These are phyloP conservation scores for Trichoderma polysporum DNA, from an alignment of 2,329 filamentous ascomycete species.

Conservation along the genomic window DNA sequence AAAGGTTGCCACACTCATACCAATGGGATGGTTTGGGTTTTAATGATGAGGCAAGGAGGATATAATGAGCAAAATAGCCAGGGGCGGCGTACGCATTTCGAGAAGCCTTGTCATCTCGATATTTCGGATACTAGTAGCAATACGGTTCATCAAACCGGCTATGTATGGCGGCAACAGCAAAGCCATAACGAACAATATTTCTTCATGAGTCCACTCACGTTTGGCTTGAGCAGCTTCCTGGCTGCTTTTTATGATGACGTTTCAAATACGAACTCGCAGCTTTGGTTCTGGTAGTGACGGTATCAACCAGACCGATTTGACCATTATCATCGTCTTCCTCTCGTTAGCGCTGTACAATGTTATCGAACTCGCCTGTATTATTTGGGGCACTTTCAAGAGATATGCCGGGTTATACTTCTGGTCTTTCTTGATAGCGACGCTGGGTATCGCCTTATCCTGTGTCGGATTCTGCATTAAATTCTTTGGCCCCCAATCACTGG, in stretches of 20 bases:
- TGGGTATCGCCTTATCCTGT: conserved; percentile 37
- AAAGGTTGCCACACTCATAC: neutral
- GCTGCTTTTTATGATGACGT: neutral
- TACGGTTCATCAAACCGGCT: neutral
- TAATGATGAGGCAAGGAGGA: neutral
- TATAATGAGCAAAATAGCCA: conserved; percentile 4
- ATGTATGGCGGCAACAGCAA: neutral
- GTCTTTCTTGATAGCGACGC: conserved; percentile 37
- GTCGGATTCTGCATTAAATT: conserved; percentile 48
- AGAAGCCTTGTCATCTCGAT: neutral
- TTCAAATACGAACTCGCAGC: neutral
- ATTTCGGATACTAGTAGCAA: neutral
- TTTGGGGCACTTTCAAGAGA: conserved; percentile 46
- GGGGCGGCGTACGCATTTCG: neutral
- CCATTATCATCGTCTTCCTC: conserved; percentile 18
- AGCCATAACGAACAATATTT: neutral
- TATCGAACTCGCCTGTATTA: conserved; percentile 37
- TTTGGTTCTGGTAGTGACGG: conserved; percentile 1
- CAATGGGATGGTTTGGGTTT: neutral
- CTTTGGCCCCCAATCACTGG: conserved; percentile 24
- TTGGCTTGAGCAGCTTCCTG: neutral
- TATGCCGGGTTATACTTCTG: conserved; percentile 38
- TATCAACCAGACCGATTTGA: neutral
- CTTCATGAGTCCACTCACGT: neutral
- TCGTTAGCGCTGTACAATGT: conserved; percentile 19